A percentile compares a stretch with the other conserved stretches of the same genome.
Conservation (phyloP, 1,284 basidiomycete species). For the Hymenochaete sp. region DNA sequence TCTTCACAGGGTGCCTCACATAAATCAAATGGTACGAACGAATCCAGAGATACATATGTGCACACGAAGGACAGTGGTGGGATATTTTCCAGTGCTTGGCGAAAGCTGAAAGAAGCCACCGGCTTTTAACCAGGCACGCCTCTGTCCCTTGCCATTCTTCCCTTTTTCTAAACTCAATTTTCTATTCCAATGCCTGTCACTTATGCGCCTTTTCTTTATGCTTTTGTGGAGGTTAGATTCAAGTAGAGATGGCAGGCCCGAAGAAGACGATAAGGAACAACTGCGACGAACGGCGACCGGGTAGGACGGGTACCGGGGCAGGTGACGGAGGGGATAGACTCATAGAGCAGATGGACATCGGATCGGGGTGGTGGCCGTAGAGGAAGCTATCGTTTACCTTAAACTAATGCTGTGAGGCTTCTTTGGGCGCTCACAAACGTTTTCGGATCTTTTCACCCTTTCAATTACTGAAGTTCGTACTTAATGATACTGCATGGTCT, state of each 20-base stretch:
- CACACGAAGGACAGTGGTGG: constrained; percentile 38
- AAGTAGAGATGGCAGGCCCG: constrained; percentile 1
- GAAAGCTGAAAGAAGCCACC: constrained; percentile 58
- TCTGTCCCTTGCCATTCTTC: constrained; percentile 26
- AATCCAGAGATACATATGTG: constrained; percentile 48
- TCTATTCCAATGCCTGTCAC: too few relatives aligned
- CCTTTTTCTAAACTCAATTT: constrained; percentile 17
- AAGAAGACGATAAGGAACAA: constrained; percentile 14
- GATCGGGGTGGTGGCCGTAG: constrained; percentile 9
- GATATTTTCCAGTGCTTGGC: constrained; percentile 62
- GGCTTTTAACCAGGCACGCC: constrained; percentile 47
- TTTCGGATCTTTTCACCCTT: constrained; percentile 12
- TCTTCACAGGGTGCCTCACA: too few relatives aligned
- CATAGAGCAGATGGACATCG: too few relatives aligned
- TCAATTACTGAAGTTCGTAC: too few relatives aligned
- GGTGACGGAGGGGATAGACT: constrained; percentile 17
- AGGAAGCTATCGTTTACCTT: not conserved
- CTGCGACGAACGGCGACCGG: constrained; percentile 15
- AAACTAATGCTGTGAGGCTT: constrained; percentile 9
- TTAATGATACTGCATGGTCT: too few relatives aligned
- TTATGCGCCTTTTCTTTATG: too few relatives aligned
- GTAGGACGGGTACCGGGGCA: constrained; percentile 6
- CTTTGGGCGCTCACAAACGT: constrained; percentile 10
- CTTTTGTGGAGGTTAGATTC: constrained; percentile 14
- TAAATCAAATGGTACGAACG: constrained; percentile 65